A percentile compares a stretch with the other conserved stretches of the same genome.
These are phyloP conservation scores for Cutaneotrichosporon dermatis DNA, from an alignment of 1,284 basidiomycete genomes.

Conservation along the genomic window DNA sequence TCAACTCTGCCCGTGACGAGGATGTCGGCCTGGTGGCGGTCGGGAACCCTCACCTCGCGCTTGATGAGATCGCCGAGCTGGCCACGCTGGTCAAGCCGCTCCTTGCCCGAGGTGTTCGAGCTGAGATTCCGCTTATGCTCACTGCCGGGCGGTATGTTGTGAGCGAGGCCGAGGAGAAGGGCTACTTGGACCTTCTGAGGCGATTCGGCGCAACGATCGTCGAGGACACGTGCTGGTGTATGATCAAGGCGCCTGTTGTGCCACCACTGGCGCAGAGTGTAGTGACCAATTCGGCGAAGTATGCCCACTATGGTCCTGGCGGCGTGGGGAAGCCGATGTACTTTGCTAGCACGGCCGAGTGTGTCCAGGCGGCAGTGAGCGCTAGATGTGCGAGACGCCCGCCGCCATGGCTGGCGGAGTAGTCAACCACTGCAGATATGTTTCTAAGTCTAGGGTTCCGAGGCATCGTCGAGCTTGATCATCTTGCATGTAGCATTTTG, in stretches of 20 bases:
- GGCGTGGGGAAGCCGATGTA: conserved; percentile 4
- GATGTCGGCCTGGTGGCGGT: conserved; percentile 12
- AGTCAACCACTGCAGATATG: no score
- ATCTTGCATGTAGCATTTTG: not conserved
- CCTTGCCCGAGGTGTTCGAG: not conserved
- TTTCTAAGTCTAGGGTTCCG: no score
- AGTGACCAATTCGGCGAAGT: conserved; percentile 13
- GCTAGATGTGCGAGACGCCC: not conserved
- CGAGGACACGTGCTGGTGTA: conserved; percentile 17
- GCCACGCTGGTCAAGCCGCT: not conserved
- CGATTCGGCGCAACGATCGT: conserved; percentile 8
- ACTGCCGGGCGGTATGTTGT: conserved; percentile 7
- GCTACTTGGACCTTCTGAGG: not conserved
- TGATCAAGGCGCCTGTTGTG: conserved; percentile 8
- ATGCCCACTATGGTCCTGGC: conserved; percentile 16
- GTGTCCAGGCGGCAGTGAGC: conserved; percentile 7
- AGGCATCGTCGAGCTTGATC: no score
- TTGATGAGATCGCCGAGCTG: conserved; percentile 12
- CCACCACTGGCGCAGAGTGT: not conserved
- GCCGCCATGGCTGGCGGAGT: not conserved
- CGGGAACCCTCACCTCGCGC: conserved; percentile 14
- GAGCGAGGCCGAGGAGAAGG: conserved; percentile 1
- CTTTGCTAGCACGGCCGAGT: conserved; percentile 3
- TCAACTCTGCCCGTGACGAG: conserved; percentile 7
- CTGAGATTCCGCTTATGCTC: conserved; percentile 1